phyloP scores from a whole-genome alignment of 1,284 basidiomycete species.

The Peniophora sp. region DNA sequence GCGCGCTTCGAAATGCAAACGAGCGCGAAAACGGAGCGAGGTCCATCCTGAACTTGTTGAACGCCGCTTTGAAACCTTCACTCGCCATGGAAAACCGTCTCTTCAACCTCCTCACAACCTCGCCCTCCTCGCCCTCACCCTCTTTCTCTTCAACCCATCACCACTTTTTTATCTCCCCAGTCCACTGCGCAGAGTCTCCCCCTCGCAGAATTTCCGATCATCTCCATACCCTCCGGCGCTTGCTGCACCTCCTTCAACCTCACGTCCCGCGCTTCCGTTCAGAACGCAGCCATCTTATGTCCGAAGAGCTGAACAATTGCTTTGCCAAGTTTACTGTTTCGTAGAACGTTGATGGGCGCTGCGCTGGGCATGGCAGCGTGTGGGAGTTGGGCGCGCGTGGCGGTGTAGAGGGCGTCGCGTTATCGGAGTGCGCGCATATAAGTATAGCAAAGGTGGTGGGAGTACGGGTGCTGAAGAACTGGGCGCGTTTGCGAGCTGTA shows the following conservation, averaged over 20 bases:
- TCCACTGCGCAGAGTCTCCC: not conserved
- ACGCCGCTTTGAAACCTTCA: slow-evolving; percentile 1
- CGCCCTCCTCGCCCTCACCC: not conserved
- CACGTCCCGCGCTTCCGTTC: slow-evolving; percentile 70
- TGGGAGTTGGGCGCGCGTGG: slow-evolving; percentile 56
- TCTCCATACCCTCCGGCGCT: slow-evolving; percentile 10
- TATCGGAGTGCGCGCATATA: slow-evolving; percentile 6
- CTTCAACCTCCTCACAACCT: slow-evolving; percentile 3
- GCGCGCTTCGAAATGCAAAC: slow-evolving; percentile 1
- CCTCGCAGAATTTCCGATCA: not conserved
- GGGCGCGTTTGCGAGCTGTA: slow-evolving; percentile 19
- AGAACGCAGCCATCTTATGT: slow-evolving; percentile 75
- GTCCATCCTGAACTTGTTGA: slow-evolving; percentile 3
- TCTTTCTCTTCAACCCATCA: slow-evolving; percentile 1
- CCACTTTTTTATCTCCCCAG: slow-evolving; percentile 9
- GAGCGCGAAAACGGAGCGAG: slow-evolving; percentile 7
- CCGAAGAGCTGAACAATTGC: slow-evolving; percentile 62
- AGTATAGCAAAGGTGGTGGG: slow-evolving; percentile 27
- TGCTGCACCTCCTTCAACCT: slow-evolving; percentile 45
- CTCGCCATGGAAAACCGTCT: slow-evolving; percentile 7
- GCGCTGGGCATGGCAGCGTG: slow-evolving; percentile 50
- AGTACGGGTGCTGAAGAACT: slow-evolving; percentile 21
- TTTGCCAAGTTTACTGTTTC: slow-evolving; percentile 39
- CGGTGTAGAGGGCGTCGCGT: slow-evolving; percentile 37
- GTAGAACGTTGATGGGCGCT: slow-evolving; percentile 47